Evolutionary conservation across 1,139 yeast species (phyloP).

Genomic region (Meyerozyma elateridarum): DNA sequence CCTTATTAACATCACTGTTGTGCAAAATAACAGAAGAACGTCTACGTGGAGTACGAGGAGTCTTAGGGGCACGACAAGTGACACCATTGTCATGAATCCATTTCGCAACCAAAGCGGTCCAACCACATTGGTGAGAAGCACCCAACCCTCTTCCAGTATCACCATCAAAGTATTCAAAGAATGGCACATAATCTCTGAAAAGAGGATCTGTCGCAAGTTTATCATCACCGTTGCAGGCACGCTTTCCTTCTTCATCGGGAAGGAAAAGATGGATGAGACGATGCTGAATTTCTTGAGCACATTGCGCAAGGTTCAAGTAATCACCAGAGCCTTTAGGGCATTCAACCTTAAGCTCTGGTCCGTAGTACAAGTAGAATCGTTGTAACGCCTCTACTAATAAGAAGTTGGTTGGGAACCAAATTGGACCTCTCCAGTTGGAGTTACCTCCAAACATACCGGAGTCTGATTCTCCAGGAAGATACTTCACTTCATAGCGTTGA

Average conservation of each 20-base stretch:
- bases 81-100: constrained; percentile 90
- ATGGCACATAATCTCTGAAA: constrained; percentile 75
- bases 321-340: constrained; percentile 89
- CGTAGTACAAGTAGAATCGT: constrained; percentile 85
- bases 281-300: constrained; percentile 89
- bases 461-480: constrained; percentile 90
- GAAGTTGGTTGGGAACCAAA: constrained; percentile 95
- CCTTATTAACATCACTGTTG: constrained; percentile 19
- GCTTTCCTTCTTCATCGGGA: constrained; percentile 63
- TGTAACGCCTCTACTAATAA: constrained; percentile 84
- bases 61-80: constrained; percentile 50
- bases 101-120: constrained; percentile 94
- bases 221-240: constrained; percentile 78
- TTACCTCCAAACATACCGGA: constrained; percentile 97
- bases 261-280: constrained; percentile 77
- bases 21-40: constrained; percentile 25
- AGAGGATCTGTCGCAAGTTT: constrained; percentile 63
- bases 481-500: constrained; percentile 65
- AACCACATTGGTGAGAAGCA: constrained; percentile 93
- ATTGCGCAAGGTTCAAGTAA: constrained; percentile 77
- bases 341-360: constrained; percentile 80
- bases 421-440: constrained; percentile 98
- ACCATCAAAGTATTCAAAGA: constrained; percentile 90
- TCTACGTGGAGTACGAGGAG: constrained; percentile 45
- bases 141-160: constrained; percentile 95